Percentiles rank a stretch among this genome's conserved stretches.
Conservation (phyloP, 2,329 filamentous ascomycete species). For the Beauveria rudraprayagi region DNA sequence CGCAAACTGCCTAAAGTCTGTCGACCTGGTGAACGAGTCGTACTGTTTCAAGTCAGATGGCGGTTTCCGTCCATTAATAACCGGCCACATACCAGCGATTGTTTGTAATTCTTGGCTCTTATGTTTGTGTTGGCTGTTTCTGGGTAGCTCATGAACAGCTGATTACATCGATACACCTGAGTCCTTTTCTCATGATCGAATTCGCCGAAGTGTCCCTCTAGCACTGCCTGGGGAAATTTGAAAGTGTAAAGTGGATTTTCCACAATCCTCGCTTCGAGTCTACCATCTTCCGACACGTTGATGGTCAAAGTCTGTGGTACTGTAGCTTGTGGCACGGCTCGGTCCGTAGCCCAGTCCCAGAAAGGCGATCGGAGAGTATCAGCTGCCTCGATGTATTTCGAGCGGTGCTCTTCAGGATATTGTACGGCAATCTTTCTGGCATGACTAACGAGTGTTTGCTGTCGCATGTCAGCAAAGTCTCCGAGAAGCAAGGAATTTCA, state of each 20-base stretch:
- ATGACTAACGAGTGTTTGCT: constrained; percentile 44
- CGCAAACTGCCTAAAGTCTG: constrained; percentile 28
- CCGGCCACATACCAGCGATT: constrained; percentile 30
- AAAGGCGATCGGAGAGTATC: constrained; percentile 39
- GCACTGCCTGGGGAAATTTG: constrained; percentile 34
- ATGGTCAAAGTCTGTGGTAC: constrained; percentile 28
- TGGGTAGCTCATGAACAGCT: constrained; percentile 29
- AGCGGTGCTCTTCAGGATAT: constrained; percentile 30
- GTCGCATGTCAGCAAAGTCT: constrained; percentile 10
- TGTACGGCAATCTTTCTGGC: constrained; percentile 37
- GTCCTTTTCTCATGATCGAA: constrained; percentile 21
- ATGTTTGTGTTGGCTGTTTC: constrained; percentile 30
- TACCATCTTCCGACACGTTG: constrained; percentile 31
- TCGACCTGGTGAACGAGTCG: constrained; percentile 30
- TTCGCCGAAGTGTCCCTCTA: constrained; percentile 30
- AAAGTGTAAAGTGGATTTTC: constrained; percentile 47
- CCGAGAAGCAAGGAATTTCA: background rate
- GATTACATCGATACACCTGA: constrained; percentile 33
- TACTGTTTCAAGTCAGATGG: constrained; percentile 25
- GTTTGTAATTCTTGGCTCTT: constrained; percentile 26
- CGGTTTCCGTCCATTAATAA: background rate
- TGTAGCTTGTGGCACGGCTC: constrained; percentile 35
- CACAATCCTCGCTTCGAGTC: constrained; percentile 25
- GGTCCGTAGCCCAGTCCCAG: constrained; percentile 46
- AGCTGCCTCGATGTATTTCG: constrained; percentile 36